Evolutionary conservation across 352 stramenopile species (phyloP), one percentile per base, ranked within the genome.

Genomic region (Globisporangium yorkense): DNA sequence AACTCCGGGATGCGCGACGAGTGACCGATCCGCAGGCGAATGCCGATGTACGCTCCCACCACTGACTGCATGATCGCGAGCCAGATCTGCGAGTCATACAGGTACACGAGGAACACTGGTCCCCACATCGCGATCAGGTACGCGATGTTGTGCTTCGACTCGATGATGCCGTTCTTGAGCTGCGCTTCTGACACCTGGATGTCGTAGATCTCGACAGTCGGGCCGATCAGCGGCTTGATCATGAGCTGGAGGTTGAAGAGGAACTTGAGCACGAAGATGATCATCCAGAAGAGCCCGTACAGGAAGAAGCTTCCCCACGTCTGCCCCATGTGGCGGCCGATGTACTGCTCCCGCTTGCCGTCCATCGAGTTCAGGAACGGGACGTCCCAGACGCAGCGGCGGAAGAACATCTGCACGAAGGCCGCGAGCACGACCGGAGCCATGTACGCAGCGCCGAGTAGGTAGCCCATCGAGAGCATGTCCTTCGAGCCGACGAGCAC

Each of bases 181-280:
- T 79, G 66, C 1, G 51, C 45, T 16, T 67, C 51, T 7, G 81
- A 75, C 20, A 86, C 50, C 49, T 84, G 69, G 46, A 94, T 85
- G 50, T 72, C 87, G 46, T 89, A 98, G 48, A 99, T 91, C 72
- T 99, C 77, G 54, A 99, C 80, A 5, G 92, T 97, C n/a, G 96
- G 96, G 4, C 96, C 87, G 37, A 98, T 97, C 43, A 99, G 92
- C 45, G 89, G 92, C 66, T 98, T 98, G 44, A 99, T 88, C 78
- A 99, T 97, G 59, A 99, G 97, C 55, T 97, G 77, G 63, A 99
- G 94, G 37, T 96, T 98, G 67, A 99, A 99, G 51, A 93, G 84
- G 33, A 99, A 88, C 78, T 99, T 99, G 81, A 92, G 96, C 33
- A 84, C 66, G 59, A 95, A 93, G 65, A 93, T 77, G 33, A 95